Base-by-base conservation (phyloP, 2,329 filamentous ascomycete species). In the Stagonosporopsis chrysanthemi region DNA sequence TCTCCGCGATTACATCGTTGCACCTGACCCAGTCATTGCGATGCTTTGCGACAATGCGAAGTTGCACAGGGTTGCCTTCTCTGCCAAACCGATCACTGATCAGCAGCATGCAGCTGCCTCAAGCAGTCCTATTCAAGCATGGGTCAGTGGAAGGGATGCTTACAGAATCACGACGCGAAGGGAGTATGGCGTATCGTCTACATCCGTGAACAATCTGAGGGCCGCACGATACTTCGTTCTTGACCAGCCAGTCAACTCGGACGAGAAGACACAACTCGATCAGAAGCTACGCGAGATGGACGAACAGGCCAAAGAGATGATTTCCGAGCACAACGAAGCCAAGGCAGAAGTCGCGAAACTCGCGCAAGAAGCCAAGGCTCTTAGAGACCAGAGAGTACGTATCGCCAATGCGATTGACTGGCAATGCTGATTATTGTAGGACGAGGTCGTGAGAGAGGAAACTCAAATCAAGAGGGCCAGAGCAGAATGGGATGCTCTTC, bases 131-230 rank as follows among this genome's bases (percentile, higher is more conserved):
- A 82, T 97, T 48, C 81, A 77, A 39, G 84, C 80, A 22, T 97
- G 90, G 84, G 86, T 91, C n/a, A 84, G 89, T 23, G 88, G 87
- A 3, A 83, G 79, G 15, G 83, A 87, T 15, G 64, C 62, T 7
- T 73, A 58, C 73, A 82, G 81, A 19, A 84, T 95, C 48, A 83
- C 82, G 6, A 86, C 90, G 15, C 88, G 94, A 44, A 83, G 81
- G 62, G 94, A 98, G 73, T 97, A 97, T 75, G 92, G 91, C 2
- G 84, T 89, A 14, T 86, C 85, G 44, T 91, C 91, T 1, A 92
- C 90, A 1, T 81, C 83, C 22, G 87, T 90, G 14, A 84, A 81
- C 33, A 80, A 80, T 51, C 78, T 97, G 14, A 80, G 75, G 15
- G 77, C 76, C 2, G 91, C 91, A 4, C 79, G 73, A 33, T 85